Percentiles rank a stretch among this genome's conserved stretches.
phyloP scores from a whole-genome alignment of 1,284 basidiomycete genomes.

The Moesziomyces sp. region DNA sequence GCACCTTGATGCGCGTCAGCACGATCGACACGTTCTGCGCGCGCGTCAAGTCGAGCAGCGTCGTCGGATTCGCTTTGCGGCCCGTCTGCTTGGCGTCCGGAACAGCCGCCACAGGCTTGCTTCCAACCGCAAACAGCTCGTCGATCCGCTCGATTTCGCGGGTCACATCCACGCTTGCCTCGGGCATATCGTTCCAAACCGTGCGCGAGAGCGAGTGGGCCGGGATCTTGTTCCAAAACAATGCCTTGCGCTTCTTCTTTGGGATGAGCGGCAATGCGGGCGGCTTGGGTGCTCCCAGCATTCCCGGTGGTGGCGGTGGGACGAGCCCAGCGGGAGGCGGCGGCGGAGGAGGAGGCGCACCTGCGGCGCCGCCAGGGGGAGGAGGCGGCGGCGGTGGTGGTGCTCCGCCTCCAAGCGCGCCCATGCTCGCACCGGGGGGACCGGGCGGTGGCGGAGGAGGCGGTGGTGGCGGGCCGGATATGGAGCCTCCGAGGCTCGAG shows the following conservation, averaged over 20 bases:
- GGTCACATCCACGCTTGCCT: constrained; percentile 71
- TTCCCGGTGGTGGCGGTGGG: constrained; percentile 26
- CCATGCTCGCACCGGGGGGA: constrained; percentile 1
- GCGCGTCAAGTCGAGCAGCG: constrained; percentile 51
- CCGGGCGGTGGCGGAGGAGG: constrained; percentile 28
- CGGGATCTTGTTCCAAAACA: constrained; percentile 88
- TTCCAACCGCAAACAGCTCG: constrained; percentile 77
- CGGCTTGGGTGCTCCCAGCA: constrained; percentile 14
- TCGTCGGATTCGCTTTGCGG: constrained; percentile 39
- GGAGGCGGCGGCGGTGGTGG: constrained; percentile 45
- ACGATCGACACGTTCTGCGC: constrained; percentile 57
- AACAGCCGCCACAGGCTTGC: constrained; percentile 35
- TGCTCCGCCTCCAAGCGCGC: constrained; percentile 4
- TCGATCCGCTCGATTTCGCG: constrained; percentile 70
- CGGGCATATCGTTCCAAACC: constrained; percentile 77
- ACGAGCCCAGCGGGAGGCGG: constrained; percentile 3
- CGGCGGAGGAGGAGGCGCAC: constrained; percentile 19
- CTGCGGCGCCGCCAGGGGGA: constrained; percentile 4
- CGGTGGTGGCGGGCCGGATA: constrained; percentile 16
- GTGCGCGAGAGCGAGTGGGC: constrained; percentile 71
- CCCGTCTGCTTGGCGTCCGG: constrained; percentile 27
- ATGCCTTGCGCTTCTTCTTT: constrained; percentile 75
- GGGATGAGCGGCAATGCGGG: constrained; percentile 65
- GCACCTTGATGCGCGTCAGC: constrained; percentile 55
- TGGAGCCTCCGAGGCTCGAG: constrained; percentile 2